Conservation (phyloP, 257 asterid species). For the Solanum arcanum region DNA sequence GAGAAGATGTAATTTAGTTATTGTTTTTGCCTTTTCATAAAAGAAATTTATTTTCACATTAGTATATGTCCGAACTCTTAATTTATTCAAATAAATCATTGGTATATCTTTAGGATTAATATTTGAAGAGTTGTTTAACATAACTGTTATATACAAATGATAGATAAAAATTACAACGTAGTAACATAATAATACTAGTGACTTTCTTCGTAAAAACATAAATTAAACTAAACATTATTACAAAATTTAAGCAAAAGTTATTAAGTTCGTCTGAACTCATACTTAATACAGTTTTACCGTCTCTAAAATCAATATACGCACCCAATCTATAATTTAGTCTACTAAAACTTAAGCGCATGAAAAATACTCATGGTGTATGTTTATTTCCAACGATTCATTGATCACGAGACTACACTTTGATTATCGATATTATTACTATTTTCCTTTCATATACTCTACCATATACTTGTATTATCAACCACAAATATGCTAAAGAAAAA, state of each 20-base stretch:
- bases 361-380: background rate
- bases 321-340: background rate
- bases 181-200: background rate
- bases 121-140: background rate
- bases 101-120: background rate
- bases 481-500: background rate
- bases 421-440: too few relatives aligned
- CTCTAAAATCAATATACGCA: background rate
- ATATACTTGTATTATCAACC: background rate
- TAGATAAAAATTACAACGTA: accelerated
- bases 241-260: too few relatives aligned
- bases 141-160: background rate
- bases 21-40: background rate
- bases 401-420: background rate
- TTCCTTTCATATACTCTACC: too few relatives aligned
- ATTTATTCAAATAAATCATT: background rate
- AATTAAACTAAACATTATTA: too few relatives aligned
- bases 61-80: background rate
- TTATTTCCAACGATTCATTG: background rate
- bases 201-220: too few relatives aligned
- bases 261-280: background rate
- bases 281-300: background rate
- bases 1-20: too few relatives aligned
- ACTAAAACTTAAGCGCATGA: too few relatives aligned
- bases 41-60: background rate